phyloP scores from a whole-genome alignment of 2,329 filamentous ascomycete species.

The Thelonectria blattea region DNA sequence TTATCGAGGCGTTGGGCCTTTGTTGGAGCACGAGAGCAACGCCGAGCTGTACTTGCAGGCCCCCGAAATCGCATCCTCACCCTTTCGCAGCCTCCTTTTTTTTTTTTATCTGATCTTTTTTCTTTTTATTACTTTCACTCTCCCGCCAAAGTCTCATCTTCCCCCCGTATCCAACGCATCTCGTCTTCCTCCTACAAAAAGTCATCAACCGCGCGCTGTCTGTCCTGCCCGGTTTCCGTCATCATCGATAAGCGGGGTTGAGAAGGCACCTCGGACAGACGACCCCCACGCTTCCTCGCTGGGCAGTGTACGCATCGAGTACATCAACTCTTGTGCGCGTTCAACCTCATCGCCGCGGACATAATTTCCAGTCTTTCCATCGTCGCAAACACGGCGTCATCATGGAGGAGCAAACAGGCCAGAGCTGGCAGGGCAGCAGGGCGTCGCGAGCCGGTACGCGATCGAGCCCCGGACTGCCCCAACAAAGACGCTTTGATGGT shows the following conservation, averaged over 20 bases:
- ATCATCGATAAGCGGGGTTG: constrained; percentile 32
- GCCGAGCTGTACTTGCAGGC: constrained; percentile 23
- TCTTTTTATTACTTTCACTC: constrained; percentile 14
- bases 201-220: constrained; percentile 19
- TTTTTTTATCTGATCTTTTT: constrained; percentile 14
- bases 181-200: constrained; percentile 16
- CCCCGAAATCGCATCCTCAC: constrained; percentile 34
- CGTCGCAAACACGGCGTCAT: constrained; percentile 13
- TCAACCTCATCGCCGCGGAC: background rate
- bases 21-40: constrained; percentile 33
- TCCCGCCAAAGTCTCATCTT: constrained; percentile 3
- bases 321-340: background rate
- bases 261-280: background rate
- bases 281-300: constrained; percentile 17
- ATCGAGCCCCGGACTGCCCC: constrained; percentile 41
- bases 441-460: constrained; percentile 36
- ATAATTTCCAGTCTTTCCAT: constrained; percentile 2
- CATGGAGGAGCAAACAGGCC: constrained; percentile 40
- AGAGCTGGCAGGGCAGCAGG: constrained; percentile 35
- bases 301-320: background rate
- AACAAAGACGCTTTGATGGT: constrained; percentile 47
- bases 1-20: constrained; percentile 35
- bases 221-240: constrained; percentile 1
- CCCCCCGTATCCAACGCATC: background rate
- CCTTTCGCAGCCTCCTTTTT: constrained; percentile 25